Conservation (phyloP, 2,329 filamentous ascomycete genomes). For the Aspergillus sp. region DNA sequence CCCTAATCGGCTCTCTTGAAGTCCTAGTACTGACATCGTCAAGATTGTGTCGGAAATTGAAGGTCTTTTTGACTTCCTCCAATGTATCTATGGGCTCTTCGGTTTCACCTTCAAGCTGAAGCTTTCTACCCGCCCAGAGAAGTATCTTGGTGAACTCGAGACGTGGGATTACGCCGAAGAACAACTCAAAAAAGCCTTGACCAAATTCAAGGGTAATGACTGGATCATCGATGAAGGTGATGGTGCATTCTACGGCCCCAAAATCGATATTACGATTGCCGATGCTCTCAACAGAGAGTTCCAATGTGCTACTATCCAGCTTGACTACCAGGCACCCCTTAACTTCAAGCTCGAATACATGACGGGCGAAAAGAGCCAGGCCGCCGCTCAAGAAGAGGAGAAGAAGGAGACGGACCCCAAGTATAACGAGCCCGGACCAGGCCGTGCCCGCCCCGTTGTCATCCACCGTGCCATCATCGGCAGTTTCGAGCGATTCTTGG, state of each 20-base stretch:
- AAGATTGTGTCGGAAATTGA: slow-evolving; percentile 72
- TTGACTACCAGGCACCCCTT: slow-evolving; percentile 81
- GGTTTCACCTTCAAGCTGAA: slow-evolving; percentile 92
- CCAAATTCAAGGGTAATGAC: slow-evolving; percentile 70
- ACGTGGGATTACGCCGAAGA: slow-evolving; percentile 88
- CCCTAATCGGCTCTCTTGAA: background rate
- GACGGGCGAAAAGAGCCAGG: slow-evolving; percentile 61
- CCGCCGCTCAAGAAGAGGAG: slow-evolving; percentile 33
- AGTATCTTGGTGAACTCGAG: slow-evolving; percentile 80
- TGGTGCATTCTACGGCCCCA: slow-evolving; percentile 96
- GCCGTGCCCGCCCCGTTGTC: slow-evolving; percentile 52
- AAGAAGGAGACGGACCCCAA: slow-evolving; percentile 43
- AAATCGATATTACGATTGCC: slow-evolving; percentile 94
- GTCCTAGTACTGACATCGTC: slow-evolving; percentile 10
- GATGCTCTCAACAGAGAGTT: slow-evolving; percentile 82
- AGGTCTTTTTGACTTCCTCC: slow-evolving; percentile 82
- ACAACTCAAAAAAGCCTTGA: slow-evolving; percentile 74
- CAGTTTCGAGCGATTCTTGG: slow-evolving; percentile 53
- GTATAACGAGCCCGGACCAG: slow-evolving; percentile 35
- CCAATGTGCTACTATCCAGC: slow-evolving; percentile 91
- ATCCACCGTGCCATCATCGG: slow-evolving; percentile 54
- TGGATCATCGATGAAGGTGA: slow-evolving; percentile 96
- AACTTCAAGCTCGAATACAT: slow-evolving; percentile 88
- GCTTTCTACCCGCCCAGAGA: slow-evolving; percentile 86
- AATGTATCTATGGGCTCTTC: slow-evolving; percentile 75